Percentiles rank a stretch among this genome's conserved stretches.
Evolutionary conservation across 1,284 basidiomycete genomes (phyloP).

Genomic region (Filobasidium uniguttulatum): DNA sequence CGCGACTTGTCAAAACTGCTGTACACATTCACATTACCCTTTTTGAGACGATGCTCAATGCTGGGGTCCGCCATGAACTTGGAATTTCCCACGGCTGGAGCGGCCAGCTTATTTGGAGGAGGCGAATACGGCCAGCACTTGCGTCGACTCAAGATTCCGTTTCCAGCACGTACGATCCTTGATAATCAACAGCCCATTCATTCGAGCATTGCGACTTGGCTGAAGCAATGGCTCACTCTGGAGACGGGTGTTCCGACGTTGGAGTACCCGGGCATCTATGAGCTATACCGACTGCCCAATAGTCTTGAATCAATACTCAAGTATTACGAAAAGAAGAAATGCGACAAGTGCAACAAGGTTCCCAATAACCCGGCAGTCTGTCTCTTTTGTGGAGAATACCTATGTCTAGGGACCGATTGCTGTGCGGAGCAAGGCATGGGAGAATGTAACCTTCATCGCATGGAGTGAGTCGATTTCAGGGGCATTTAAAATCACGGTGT

Average conservation of each 20-base stretch:
- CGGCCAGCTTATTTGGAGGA: conserved; percentile 21
- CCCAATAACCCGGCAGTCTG: conserved; percentile 84
- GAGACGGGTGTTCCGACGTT: conserved; percentile 39
- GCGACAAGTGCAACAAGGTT: conserved; percentile 61
- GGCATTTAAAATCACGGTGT: background rate
- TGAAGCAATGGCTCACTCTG: conserved; percentile 31
- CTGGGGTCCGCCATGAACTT: conserved; percentile 51
- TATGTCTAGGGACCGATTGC: conserved; percentile 87
- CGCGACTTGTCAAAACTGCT: conserved; percentile 60
- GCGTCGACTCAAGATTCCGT: conserved; percentile 60
- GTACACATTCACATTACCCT: conserved; percentile 80
- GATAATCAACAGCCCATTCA: conserved; percentile 42
- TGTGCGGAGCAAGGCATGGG: conserved; percentile 62
- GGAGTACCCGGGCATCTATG: conserved; percentile 77
- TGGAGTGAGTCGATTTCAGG: conserved; percentile 53
- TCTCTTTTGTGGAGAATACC: conserved; percentile 72
- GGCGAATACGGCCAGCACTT: conserved; percentile 67
- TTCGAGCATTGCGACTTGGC: conserved; percentile 30
- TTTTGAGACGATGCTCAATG: conserved; percentile 80
- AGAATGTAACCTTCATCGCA: conserved; percentile 90
- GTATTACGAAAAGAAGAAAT: conserved; percentile 53
- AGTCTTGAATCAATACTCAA: conserved; percentile 74
- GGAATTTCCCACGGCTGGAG: conserved; percentile 27
- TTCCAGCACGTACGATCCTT: conserved; percentile 54
- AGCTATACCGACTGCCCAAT: conserved; percentile 63